Percentiles rank a stretch among this genome's conserved stretches.
These are phyloP conservation scores for Xylariaceae sp. DNA, from an alignment of 2,329 filamentous ascomycete species.

Conservation along the genomic window DNA sequence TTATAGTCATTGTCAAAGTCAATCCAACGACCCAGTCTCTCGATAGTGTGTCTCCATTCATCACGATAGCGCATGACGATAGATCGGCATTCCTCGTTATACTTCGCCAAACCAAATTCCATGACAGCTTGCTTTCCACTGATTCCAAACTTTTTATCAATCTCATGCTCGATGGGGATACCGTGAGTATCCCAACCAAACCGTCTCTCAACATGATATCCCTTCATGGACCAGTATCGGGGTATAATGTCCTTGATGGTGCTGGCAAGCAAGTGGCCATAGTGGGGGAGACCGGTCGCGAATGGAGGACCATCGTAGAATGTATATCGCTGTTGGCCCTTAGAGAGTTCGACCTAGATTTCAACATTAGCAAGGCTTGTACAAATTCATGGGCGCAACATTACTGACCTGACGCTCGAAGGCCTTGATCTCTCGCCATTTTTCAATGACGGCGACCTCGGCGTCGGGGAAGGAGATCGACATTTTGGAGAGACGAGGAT, in stretches of 20 bases:
- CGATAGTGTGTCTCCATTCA: slow-evolving; percentile 86
- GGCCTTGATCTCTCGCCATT: slow-evolving; percentile 89
- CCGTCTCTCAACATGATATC: slow-evolving; percentile 82
- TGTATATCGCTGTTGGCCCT: slow-evolving; percentile 78
- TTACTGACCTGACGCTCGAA: slow-evolving; percentile 71
- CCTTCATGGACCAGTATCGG: slow-evolving; percentile 96
- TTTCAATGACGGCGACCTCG: slow-evolving; percentile 77
- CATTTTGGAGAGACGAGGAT: slow-evolving; percentile 43
- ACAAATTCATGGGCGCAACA: slow-evolving; percentile 4
- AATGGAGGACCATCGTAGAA: slow-evolving; percentile 91
- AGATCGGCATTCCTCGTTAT: slow-evolving; percentile 85
- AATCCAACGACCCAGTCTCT: slow-evolving; percentile 89
- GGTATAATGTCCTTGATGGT: slow-evolving; percentile 98
- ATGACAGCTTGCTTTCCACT: slow-evolving; percentile 82
- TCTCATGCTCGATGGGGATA: slow-evolving; percentile 92
- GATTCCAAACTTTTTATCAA: slow-evolving; percentile 92
- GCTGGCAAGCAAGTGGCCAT: slow-evolving; percentile 76
- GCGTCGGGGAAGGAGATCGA: slow-evolving; percentile 91
- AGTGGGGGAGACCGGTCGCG: slow-evolving; percentile 66
- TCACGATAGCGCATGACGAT: slow-evolving; percentile 89
- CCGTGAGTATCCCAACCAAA: slow-evolving; percentile 97
- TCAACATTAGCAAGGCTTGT: background rate
- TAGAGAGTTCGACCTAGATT: slow-evolving; percentile 66
- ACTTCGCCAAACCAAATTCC: slow-evolving; percentile 80
- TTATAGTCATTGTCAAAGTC: slow-evolving; percentile 98